Base-by-base conservation (phyloP, 768 basidiomycete genomes). In the Heimioporus sp. region DNA sequence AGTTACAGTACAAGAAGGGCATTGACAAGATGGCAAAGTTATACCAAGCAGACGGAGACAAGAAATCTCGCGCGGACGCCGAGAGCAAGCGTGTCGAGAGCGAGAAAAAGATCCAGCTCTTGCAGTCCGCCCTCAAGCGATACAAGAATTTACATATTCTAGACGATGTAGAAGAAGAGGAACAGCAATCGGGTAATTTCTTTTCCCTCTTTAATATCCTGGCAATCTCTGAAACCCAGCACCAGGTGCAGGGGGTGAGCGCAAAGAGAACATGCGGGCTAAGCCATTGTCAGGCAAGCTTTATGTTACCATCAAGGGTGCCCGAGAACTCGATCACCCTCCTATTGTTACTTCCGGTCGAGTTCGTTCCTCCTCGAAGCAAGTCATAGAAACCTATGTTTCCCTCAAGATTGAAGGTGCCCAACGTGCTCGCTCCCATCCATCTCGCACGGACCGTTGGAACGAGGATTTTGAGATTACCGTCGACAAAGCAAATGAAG, bases 1-100 rank as follows among this genome's bases (percentile, higher is more conserved):
- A 99, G 73, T 83, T 89, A 75, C 94, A 98, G 73, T 98, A 98
- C 78, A 96, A 95, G 78, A 82, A 87, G 68, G 97, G 97, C 38
- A 97, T 98, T 57, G 95, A 98, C 73, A 98, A 98, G 77, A 99
- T 99, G 97, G 90, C 87, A 35, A 95, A 90, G 71, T 79, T 98
- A 31, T 98, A 98, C 69, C 86, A 92, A 63, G 91, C 89, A 6
- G 97, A 99, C 64, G 96, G 95, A 48, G 97, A 99, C 76, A 96
- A 96, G 81, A 92, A 92, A 68, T 89, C 94, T 40, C 83, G 90
- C 63, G 85, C 83, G 12, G 96, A 98, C 67, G 93, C 95, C 2
- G 93, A 96, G 66, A 86, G 85, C 67, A 98, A 99, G 73, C 83
- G 87, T 56, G 78, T 95, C 28, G 97, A 99, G 72, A 93, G 90